These are phyloP conservation scores for Dendrothele bispora DNA, from an alignment of 768 basidiomycete species.

Conservation along the genomic window DNA sequence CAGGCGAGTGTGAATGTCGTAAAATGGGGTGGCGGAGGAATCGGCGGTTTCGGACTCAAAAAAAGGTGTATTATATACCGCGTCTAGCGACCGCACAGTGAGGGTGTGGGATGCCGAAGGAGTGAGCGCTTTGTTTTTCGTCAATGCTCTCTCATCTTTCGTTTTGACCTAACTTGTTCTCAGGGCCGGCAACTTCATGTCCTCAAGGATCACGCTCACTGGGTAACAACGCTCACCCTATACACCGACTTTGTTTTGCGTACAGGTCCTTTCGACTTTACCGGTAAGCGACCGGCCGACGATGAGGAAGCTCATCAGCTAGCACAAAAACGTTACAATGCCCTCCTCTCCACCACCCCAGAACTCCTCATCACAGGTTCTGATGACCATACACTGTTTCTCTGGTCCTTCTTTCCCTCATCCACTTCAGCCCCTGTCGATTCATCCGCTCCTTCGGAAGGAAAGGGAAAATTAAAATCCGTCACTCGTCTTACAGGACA, in stretches of 20 bases:
- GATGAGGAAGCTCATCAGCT: constrained; percentile 86
- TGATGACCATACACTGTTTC: constrained; percentile 96
- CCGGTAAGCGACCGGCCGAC: constrained; percentile 69
- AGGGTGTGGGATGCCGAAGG: constrained; percentile 88
- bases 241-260: constrained; percentile 95
- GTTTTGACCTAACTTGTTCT: constrained; percentile 1
- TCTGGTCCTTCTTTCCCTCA: constrained; percentile 83
- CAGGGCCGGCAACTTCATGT: constrained; percentile 84
- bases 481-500: constrained; percentile 86
- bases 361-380: constrained; percentile 94
- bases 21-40: constrained; percentile 89
- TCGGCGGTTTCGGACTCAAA: constrained; percentile 6
- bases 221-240: constrained; percentile 95
- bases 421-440: constrained; percentile 26
- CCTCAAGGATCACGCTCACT: constrained; percentile 95
- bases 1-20: constrained; percentile 89
- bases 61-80: constrained; percentile 89
- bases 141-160: neutral
- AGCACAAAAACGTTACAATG: constrained; percentile 78
- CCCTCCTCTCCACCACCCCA: constrained; percentile 59
- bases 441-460: constrained; percentile 27
- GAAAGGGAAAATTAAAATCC: constrained; percentile 68
- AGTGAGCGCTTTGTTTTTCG: constrained; percentile 38
- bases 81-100: constrained; percentile 91
- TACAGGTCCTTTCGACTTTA: constrained; percentile 94